These are phyloP conservation scores for Populus euphratica DNA, from an alignment of 345 rosid species.

Conservation along the genomic window DNA sequence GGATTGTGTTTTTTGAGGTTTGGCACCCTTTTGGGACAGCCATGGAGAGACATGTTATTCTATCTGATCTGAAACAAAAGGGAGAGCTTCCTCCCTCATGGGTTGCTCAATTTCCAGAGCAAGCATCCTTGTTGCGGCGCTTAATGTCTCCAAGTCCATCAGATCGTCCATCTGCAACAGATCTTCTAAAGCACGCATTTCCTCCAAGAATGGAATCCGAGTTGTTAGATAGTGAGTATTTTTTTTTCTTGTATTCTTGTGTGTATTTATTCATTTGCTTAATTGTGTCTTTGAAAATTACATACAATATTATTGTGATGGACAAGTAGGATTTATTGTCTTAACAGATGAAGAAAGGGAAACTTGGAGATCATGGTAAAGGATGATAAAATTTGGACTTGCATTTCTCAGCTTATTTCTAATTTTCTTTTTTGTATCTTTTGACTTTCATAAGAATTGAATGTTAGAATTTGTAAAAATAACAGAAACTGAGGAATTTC, in stretches of 20 bases:
- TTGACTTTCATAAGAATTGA: neutral
- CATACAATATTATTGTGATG: neutral
- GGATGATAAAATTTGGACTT: neutral
- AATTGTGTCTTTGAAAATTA: neutral
- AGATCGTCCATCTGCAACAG: conserved; percentile 92
- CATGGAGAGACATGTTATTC: conserved; percentile 76
- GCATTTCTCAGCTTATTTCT: neutral
- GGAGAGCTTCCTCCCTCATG: conserved; percentile 78
- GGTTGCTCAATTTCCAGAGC: conserved; percentile 82
- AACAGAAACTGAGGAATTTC: neutral
- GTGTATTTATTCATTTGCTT: neutral
- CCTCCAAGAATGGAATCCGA: conserved; percentile 94
- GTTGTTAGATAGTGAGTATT: conserved; percentile 72
- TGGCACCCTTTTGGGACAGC: conserved; percentile 96
- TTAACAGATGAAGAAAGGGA: neutral
- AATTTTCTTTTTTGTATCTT: too few relatives aligned
- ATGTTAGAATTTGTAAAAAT: too few relatives aligned
- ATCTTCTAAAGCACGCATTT: conserved; percentile 72
- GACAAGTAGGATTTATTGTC: neutral
- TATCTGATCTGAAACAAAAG: conserved; percentile 80
- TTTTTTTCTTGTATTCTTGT: neutral
- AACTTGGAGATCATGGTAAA: neutral
- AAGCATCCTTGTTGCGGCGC: conserved; percentile 64
- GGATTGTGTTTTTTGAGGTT: conserved; percentile 88
- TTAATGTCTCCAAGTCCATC: conserved; percentile 94